Base-by-base conservation (phyloP, 345 rosid genomes). In the Gynandropsis gynandra region DNA sequence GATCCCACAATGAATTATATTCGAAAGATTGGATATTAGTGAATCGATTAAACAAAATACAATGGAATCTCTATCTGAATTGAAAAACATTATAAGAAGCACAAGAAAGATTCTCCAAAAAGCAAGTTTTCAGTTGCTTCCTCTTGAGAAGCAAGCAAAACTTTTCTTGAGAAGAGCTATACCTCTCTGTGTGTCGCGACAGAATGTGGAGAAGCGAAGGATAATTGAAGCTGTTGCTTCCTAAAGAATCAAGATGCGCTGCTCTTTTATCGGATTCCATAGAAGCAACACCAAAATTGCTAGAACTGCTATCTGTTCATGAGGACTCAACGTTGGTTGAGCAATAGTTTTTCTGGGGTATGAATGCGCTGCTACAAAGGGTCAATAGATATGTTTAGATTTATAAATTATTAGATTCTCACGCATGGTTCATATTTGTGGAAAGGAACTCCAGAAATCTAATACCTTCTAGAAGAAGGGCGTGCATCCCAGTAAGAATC, bases 91-190 rank as follows among this genome's bases (percentile, higher is more conserved):
- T n/a, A n/a, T n/a, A n/a, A n/a, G n/a, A n/a, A n/a, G n/a, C n/a
- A n/a, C n/a, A n/a, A n/a, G n/a, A n/a, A n/a, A n/a, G n/a, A n/a
- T n/a, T n/a, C n/a, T n/a, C n/a, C n/a, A n/a, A n/a, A n/a, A n/a
- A n/a, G n/a, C n/a, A n/a, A n/a, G n/a, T n/a, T n/a, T n/a, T n/a
- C n/a, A n/a, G n/a, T n/a, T n/a, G n/a, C n/a, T n/a, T n/a, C n/a
- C n/a, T n/a, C n/a, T n/a, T n/a, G n/a, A n/a, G n/a, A 92, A 67
- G 72, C 93, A 92, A n/a, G 93, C 98, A 54, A 92, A 83, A 40
- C 96, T 92, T 82, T 80, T 87, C 81, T 92, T 92, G 54, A 92
- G 80, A 71, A n/a, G n/a, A n/a, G n/a, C n/a, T n/a, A n/a, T n/a
- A n/a, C n/a, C n/a, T n/a, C n/a, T n/a, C n/a, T n/a, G 64, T 92